phyloP scores from a whole-genome alignment of 306 rosid genomes.

The Lathyrus sativus region DNA sequence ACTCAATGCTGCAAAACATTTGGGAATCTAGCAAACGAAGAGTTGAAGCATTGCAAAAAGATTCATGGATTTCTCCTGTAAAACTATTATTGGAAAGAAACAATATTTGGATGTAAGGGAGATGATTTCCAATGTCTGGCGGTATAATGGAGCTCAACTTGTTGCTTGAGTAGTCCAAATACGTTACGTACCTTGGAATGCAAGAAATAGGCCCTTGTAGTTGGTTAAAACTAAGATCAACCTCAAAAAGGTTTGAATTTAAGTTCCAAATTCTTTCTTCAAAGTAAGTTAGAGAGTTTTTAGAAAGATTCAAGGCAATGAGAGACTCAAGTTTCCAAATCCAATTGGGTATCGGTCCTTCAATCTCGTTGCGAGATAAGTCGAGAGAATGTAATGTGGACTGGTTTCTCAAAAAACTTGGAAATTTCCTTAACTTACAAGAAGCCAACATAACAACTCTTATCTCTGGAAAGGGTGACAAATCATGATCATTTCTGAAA shows the following conservation, averaged over 20 bases:
- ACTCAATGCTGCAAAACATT: conserved; percentile 13
- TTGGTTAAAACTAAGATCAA: conserved; percentile 21
- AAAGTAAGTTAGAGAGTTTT: neutral
- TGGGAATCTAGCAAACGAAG: conserved; percentile 38
- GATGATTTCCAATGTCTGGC: too few relatives aligned
- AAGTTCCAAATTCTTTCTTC: neutral
- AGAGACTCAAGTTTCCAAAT: neutral
- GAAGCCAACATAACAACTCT: conserved; percentile 38
- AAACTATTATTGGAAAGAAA: neutral
- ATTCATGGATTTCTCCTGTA: conserved; percentile 26
- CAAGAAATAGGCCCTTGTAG: neutral
- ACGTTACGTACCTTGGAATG: too few relatives aligned
- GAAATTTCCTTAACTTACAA: conserved; percentile 34
- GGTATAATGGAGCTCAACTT: too few relatives aligned
- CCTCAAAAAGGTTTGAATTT: neutral
- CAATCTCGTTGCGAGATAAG: conserved; percentile 40
- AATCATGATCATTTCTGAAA: fast-evolving
- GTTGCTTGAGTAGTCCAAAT: too few relatives aligned
- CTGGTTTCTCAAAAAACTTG: conserved; percentile 42
- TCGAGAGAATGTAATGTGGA: conserved; percentile 9
- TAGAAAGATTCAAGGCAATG: neutral
- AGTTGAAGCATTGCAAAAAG: conserved; percentile 32
- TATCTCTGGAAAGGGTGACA: conserved; percentile 23
- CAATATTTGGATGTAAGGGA: too few relatives aligned
- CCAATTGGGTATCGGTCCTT: neutral